Conservation (phyloP, 768 basidiomycete species). For the Cystobasidium ongulense region DNA sequence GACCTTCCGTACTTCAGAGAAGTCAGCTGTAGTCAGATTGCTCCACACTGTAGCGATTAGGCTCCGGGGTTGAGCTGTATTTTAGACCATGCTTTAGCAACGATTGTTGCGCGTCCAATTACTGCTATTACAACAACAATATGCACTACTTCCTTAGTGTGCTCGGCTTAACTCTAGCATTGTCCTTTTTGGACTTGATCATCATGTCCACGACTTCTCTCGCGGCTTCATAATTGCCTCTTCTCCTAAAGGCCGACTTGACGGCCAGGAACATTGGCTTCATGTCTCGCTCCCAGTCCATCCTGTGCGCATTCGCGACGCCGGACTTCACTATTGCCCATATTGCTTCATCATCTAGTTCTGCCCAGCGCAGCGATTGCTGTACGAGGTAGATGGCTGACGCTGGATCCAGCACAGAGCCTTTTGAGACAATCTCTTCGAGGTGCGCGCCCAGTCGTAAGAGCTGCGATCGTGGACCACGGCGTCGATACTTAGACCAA, state of each 20-base stretch:
- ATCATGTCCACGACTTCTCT: conserved; percentile 7
- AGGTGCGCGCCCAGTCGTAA: background rate
- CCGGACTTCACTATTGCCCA: conserved; percentile 1
- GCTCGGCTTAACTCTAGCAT: background rate
- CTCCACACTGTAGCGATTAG: background rate
- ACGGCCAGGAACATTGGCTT: background rate
- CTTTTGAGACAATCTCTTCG: background rate
- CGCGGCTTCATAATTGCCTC: background rate
- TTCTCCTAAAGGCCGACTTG: background rate
- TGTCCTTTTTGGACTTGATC: background rate
- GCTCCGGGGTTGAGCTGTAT: no score
- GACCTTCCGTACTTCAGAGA: no score
- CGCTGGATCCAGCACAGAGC: background rate
- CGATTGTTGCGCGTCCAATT: no score
- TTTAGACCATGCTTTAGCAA: no score
- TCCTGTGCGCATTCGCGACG: background rate
- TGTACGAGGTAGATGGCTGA: background rate
- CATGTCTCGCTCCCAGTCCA: background rate
- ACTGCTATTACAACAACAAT: background rate
- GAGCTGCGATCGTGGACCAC: background rate
- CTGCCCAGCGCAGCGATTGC: background rate
- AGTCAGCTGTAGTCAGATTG: no score
- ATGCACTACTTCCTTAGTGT: background rate
- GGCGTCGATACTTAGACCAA: background rate
- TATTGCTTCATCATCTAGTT: conserved; percentile 2